Conservation (phyloP, 257 asterid species). For the Przewalskia tangutica region DNA sequence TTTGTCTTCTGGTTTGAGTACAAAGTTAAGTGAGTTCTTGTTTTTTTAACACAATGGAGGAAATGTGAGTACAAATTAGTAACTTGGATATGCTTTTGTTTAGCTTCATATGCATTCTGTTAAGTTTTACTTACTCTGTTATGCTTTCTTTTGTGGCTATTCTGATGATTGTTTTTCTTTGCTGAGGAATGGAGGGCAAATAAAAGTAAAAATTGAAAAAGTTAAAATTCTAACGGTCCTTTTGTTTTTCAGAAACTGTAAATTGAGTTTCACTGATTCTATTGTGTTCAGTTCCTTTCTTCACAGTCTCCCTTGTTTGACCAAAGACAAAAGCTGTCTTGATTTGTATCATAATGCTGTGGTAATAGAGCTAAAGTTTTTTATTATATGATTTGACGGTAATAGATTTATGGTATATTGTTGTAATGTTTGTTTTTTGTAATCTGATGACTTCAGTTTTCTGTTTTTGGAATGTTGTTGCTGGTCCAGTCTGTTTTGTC, state of each 20-base stretch:
- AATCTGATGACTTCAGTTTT: slow-evolving; percentile 34
- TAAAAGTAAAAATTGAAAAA: slow-evolving; percentile 10
- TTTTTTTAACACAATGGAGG: slow-evolving; percentile 1
- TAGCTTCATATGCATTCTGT: neutral
- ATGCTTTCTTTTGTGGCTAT: neutral
- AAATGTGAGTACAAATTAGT: neutral
- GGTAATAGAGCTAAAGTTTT: slow-evolving; percentile 8
- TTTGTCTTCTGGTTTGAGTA: neutral
- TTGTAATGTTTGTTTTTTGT: slow-evolving; percentile 23
- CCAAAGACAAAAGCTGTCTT: slow-evolving; percentile 5
- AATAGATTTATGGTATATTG: slow-evolving; percentile 31
- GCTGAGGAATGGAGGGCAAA: slow-evolving; percentile 9
- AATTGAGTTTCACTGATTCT: slow-evolving; percentile 17
- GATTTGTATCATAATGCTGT: neutral
- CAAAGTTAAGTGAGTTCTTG: neutral
- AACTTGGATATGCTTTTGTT: neutral
- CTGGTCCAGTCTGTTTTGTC: slow-evolving; percentile 47
- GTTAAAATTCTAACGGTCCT: slow-evolving; percentile 7
- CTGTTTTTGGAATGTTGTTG: slow-evolving; percentile 52
- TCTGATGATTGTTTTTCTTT: neutral
- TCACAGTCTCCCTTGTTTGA: slow-evolving; percentile 16
- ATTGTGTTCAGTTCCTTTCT: slow-evolving; percentile 16
- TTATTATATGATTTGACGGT: slow-evolving; percentile 31
- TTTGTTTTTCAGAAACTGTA: slow-evolving; percentile 14
- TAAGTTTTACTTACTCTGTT: neutral